phyloP scores from a whole-genome alignment of 306 rosid genomes.

The Cicer cuneatum region DNA sequence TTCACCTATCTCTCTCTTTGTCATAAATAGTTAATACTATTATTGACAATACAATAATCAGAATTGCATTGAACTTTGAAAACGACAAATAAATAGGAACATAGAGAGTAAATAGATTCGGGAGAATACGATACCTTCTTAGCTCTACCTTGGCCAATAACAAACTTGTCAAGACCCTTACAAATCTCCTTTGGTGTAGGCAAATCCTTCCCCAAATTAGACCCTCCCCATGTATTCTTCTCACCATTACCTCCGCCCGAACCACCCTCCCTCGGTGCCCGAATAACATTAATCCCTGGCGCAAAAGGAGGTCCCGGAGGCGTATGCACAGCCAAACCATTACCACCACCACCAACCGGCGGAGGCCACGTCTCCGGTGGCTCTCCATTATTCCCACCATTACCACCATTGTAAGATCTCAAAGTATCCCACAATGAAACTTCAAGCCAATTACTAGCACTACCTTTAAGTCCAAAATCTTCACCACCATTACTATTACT shows the following conservation, averaged over 20 bases:
- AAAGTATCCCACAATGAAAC: slow-evolving; percentile 67
- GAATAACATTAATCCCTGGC: slow-evolving; percentile 73
- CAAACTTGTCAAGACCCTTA: slow-evolving; percentile 92
- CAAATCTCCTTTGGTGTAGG: slow-evolving; percentile 96
- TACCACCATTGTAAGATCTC: slow-evolving; percentile 51
- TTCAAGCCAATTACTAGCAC: slow-evolving; percentile 52
- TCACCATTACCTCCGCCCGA: slow-evolving; percentile 53
- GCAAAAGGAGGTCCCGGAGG: slow-evolving; percentile 95
- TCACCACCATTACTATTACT: slow-evolving; percentile 42
- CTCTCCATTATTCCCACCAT: slow-evolving; percentile 50
- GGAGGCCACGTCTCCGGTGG: slow-evolving; percentile 82
- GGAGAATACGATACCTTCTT: slow-evolving; percentile 65
- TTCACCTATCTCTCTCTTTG: too few species aligned
- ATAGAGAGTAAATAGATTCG: background rate
- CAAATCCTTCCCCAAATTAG: slow-evolving; percentile 85
- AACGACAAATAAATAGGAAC: too few species aligned
- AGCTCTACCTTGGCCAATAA: slow-evolving; percentile 89
- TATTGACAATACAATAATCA: too few species aligned
- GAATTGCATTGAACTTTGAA: too few species aligned
- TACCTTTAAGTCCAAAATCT: slow-evolving; percentile 40
- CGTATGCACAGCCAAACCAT: slow-evolving; percentile 81
- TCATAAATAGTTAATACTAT: too few species aligned
- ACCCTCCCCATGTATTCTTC: slow-evolving; percentile 85
- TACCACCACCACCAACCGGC: slow-evolving; percentile 45
- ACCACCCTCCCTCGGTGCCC: slow-evolving; percentile 59